Evolutionary conservation across 768 basidiomycete species (phyloP).

Genomic region (Suillus paluster): DNA sequence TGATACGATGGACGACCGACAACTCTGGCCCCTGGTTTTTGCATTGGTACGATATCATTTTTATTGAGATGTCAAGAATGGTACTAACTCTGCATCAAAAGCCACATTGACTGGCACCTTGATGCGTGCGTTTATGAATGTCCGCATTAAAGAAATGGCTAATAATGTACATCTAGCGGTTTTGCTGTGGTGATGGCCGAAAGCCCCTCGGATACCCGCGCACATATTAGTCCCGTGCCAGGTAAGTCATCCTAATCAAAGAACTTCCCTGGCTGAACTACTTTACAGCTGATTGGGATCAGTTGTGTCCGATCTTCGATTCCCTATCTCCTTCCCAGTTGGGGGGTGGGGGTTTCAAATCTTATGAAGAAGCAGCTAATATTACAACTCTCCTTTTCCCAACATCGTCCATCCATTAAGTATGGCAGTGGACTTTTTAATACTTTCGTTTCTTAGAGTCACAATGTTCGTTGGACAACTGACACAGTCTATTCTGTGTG

Average conservation of each 20-base stretch:
- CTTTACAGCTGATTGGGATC: slow-evolving; percentile 25
- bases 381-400: slow-evolving; percentile 22
- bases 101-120: slow-evolving; percentile 26
- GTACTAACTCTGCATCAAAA: background rate
- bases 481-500: too few relatives aligned
- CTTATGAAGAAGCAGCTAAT: slow-evolving; percentile 24
- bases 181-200: slow-evolving; percentile 38
- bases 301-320: slow-evolving; percentile 29
- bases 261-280: background rate
- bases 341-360: slow-evolving; percentile 19
- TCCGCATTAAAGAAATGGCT: background rate
- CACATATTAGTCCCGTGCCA: background rate
- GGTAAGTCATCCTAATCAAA: background rate
- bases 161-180: slow-evolving; percentile 19
- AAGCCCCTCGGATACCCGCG: slow-evolving; percentile 16
- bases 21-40: slow-evolving; percentile 51
- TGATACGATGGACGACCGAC: slow-evolving; percentile 53
- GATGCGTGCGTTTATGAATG: slow-evolving; percentile 14
- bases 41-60: slow-evolving; percentile 18
- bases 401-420: too few relatives aligned
- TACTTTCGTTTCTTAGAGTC: too few relatives aligned
- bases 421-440: background rate
- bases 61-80: background rate
- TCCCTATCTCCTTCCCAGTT: slow-evolving; percentile 23
- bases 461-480: background rate